These are phyloP conservation scores for Ganoderma lingzhi DNA, from an alignment of 1,284 basidiomycete species.

Conservation along the genomic window DNA sequence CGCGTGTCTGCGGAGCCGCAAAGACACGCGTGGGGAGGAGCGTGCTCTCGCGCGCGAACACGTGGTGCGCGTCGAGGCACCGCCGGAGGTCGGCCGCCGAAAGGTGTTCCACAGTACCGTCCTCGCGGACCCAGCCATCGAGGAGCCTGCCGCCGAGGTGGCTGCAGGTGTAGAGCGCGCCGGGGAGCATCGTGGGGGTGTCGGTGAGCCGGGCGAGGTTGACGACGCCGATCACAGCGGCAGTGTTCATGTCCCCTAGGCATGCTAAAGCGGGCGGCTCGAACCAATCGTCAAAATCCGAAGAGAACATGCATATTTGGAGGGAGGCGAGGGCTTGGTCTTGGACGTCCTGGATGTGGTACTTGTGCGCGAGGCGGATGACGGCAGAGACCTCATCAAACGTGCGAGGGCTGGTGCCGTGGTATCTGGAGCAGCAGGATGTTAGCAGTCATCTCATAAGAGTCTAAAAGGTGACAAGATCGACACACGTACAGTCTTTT, in stretches of 20 bases:
- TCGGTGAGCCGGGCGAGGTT: constrained; percentile 14
- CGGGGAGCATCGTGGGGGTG: constrained; percentile 6
- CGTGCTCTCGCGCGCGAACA: neutral
- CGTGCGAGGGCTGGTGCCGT: neutral
- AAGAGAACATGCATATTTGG: neutral
- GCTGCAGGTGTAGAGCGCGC: constrained; percentile 16
- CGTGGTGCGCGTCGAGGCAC: constrained; percentile 4
- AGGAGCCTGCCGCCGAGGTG: neutral
- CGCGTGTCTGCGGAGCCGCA: neutral
- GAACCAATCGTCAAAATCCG: too few species aligned
- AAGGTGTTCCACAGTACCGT: constrained; percentile 13
- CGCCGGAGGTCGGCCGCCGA: neutral
- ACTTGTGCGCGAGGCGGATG: constrained; percentile 25
- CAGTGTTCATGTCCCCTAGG: too few species aligned
- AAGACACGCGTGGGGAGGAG: neutral
- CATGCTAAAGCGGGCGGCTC: neutral
- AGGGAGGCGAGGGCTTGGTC: constrained; percentile 1
- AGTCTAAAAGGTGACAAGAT: too few species aligned
- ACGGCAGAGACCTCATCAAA: constrained; percentile 3
- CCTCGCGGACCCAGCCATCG: constrained; percentile 16
- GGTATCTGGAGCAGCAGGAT: too few species aligned
- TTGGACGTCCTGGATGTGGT: constrained; percentile 10
- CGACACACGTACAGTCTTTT: too few species aligned
- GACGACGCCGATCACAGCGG: constrained; percentile 8
- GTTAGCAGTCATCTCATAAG: too few species aligned